Conservation (phyloP, 176 grass and related monocot species). For the sorghum (Sorghum bicolor) region Sorghum_bicolor_NCBIv3 NC_012871.2:58024501-58025000, state of each 20-base stretch:
- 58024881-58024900: slow-evolving; percentile 54
- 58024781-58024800: slow-evolving; percentile 96
- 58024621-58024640: slow-evolving; percentile 59
- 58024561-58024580: not conserved
- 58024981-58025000: not conserved
- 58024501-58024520: not conserved
- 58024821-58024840: slow-evolving; percentile 68
- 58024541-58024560: not conserved
- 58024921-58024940: no score
- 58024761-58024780: slow-evolving; percentile 94
- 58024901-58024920: no score
- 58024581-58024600: not conserved
- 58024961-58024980: no score
- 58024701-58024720: slow-evolving; percentile 55
- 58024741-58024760: slow-evolving; percentile 57
- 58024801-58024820: slow-evolving; percentile 93
- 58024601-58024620: not conserved
- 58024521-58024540: not conserved
- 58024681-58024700: slow-evolving; percentile 78
- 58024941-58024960: no score
- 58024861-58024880: slow-evolving; percentile 68
- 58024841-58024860: slow-evolving; percentile 70
- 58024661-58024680: slow-evolving; percentile 99
- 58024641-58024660: slow-evolving; percentile 77
- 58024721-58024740: slow-evolving; percentile 66